Evolutionary conservation across 768 basidiomycete species (phyloP).

Genomic region (Lentinus tigrinus): DNA sequence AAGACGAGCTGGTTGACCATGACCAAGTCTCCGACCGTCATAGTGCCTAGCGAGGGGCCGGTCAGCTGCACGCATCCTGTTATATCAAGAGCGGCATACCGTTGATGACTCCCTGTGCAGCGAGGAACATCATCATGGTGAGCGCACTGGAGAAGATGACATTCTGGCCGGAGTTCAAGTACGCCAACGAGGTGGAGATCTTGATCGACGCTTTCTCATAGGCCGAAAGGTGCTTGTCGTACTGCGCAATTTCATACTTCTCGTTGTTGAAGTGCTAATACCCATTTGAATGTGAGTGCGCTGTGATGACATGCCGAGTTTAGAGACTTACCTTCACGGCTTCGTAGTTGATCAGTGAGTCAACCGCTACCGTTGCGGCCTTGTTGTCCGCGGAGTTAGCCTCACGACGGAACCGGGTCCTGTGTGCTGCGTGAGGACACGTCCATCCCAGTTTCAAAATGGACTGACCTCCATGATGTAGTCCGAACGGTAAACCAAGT

Average conservation of each 20-base stretch:
- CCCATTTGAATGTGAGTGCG: background rate
- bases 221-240: constrained; percentile 81
- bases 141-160: constrained; percentile 93
- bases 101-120: constrained; percentile 90
- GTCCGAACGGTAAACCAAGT: constrained; percentile 97
- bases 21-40: constrained; percentile 98
- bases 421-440: constrained; percentile 28
- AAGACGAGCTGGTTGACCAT: constrained; percentile 99
- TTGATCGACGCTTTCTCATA: constrained; percentile 94
- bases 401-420: constrained; percentile 89
- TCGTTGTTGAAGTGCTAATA: constrained; percentile 96
- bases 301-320: background rate
- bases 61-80: background rate
- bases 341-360: constrained; percentile 97
- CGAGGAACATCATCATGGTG: constrained; percentile 94
- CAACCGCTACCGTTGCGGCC: constrained; percentile 90
- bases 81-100: constrained; percentile 45
- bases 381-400: constrained; percentile 97
- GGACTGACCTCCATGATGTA: constrained; percentile 85
- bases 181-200: constrained; percentile 91
- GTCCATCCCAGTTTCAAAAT: background rate
- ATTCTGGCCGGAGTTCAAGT: constrained; percentile 95
- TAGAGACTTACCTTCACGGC: constrained; percentile 81
- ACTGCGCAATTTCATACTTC: constrained; percentile 83
- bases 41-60: constrained; percentile 60